These are phyloP conservation scores for Rostrohypoxylon terebratum DNA, from an alignment of 495 filamentous ascomycete genomes.

Conservation along the genomic window DNA sequence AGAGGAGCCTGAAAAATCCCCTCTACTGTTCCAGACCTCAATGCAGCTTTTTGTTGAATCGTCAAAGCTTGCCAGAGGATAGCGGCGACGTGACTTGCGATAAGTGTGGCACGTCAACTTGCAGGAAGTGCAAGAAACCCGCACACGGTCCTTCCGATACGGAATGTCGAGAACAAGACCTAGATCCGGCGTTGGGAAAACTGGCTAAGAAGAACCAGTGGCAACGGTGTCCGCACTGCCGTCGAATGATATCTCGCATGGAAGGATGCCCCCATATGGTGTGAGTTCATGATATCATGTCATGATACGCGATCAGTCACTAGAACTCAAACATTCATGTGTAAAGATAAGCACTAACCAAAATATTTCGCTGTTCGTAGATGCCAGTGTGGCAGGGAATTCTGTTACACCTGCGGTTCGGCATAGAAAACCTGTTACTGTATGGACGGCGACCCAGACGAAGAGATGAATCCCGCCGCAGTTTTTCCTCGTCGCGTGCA, in stretches of 20 bases:
- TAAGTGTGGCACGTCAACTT: conserved; percentile 20
- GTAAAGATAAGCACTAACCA: not conserved
- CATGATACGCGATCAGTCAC: not conserved
- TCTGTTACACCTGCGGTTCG: conserved; percentile 17
- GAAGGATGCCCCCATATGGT: conserved; percentile 16
- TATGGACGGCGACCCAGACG: not conserved
- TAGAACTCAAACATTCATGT: not conserved
- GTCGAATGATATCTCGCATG: not conserved
- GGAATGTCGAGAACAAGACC: not conserved
- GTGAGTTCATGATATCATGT: conserved; percentile 15
- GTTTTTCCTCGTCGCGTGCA: too few relatives aligned
- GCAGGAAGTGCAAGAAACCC: conserved; percentile 12
- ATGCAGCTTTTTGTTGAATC: conserved; percentile 16
- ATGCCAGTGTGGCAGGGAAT: not conserved
- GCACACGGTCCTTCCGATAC: not conserved
- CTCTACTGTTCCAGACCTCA: conserved; percentile 15
- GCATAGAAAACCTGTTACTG: conserved; percentile 12
- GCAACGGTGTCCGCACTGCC: conserved; percentile 19
- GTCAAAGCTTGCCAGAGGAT: not conserved
- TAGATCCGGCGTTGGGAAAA: not conserved
- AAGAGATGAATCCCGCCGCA: too few relatives aligned
- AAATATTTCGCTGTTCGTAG: not conserved
- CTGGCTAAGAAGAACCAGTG: not conserved
- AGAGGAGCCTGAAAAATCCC: not conserved
- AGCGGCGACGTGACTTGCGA: conserved; percentile 4